Evolutionary conservation across 208 protist species (phyloP).

Genomic region (Novymonas esmeraldas): DNA sequence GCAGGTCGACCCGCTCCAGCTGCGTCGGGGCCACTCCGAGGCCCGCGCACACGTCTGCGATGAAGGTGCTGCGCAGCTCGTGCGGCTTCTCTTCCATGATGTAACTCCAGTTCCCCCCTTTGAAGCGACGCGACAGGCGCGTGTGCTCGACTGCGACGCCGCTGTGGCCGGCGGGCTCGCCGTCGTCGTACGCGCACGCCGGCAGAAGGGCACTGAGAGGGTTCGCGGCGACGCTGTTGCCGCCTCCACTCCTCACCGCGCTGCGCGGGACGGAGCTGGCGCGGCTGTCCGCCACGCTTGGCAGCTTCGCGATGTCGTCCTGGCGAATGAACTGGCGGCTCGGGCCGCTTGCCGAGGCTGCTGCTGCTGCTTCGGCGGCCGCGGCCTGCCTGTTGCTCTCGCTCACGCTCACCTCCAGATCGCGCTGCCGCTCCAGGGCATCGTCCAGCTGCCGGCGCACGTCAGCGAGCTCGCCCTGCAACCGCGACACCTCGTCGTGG

Average conservation of each 20-base stretch:
- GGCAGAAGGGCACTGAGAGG: constrained; percentile 1
- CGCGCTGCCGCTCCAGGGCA: constrained; percentile 9
- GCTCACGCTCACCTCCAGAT: constrained; percentile 12
- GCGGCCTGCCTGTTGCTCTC: too few relatives aligned
- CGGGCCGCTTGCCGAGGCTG: not conserved
- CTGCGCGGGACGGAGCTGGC: not conserved
- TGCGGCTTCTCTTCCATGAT: constrained; percentile 53
- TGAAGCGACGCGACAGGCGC: constrained; percentile 36
- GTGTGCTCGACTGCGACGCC: constrained; percentile 17
- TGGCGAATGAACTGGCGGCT: constrained; percentile 15
- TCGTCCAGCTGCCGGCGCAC: constrained; percentile 7
- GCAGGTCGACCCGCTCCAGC: constrained; percentile 34
- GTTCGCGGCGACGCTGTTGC: not conserved
- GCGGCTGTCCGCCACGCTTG: constrained; percentile 5
- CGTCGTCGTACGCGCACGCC: not conserved
- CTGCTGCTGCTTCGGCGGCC: too few relatives aligned
- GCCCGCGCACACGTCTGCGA: constrained; percentile 47
- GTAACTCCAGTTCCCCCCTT: constrained; percentile 56
- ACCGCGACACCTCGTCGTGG: constrained; percentile 3
- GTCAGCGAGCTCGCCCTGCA: constrained; percentile 5
- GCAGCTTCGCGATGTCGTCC: constrained; percentile 14
- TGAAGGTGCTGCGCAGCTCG: constrained; percentile 43
- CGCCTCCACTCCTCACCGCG: not conserved
- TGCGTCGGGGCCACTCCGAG: constrained; percentile 47
- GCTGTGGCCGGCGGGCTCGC: not conserved